phyloP scores from a whole-genome alignment of 169 alveolate species.

The Plasmodium blacklocki region DNA sequence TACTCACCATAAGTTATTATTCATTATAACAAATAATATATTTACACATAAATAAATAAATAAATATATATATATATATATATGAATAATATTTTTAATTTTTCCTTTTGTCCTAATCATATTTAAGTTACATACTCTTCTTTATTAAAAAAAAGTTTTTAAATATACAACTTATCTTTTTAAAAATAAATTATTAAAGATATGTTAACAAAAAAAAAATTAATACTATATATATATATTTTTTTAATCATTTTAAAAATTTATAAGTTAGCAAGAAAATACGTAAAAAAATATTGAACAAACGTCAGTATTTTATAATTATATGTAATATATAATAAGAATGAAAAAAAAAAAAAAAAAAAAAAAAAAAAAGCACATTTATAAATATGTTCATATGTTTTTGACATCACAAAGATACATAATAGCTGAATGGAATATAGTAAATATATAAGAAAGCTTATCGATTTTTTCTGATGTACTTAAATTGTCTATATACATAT shows the following conservation, averaged over 20 bases:
- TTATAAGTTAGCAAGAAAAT: too few species aligned
- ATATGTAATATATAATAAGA: not conserved
- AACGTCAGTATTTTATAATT: not conserved
- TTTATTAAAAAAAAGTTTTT: too few species aligned
- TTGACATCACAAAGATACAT: conserved; percentile 75
- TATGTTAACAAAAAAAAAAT: too few species aligned
- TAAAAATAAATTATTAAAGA: too few species aligned
- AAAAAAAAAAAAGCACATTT: conserved; percentile 1
- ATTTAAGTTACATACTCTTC: too few species aligned
- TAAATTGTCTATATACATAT: conserved; percentile 76
- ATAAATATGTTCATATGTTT: conserved; percentile 9
- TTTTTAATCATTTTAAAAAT: too few species aligned
- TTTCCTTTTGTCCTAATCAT: too few species aligned
- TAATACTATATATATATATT: too few species aligned
- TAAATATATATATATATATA: not conserved
- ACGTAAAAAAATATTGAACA: conserved; percentile 1
- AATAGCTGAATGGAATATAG: conserved; percentile 72
- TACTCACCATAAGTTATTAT: too few species aligned
- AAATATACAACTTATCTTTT: too few species aligned
- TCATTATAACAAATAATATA: not conserved
- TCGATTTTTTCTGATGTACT: conserved; percentile 68
- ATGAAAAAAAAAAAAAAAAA: not conserved
- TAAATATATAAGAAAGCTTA: conserved; percentile 70
- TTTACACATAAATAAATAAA: not conserved
- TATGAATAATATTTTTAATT: not conserved